Evolutionary conservation across 2,329 filamentous ascomycete species (phyloP).

Genomic region (Trichoderma lentiforme): DNA sequence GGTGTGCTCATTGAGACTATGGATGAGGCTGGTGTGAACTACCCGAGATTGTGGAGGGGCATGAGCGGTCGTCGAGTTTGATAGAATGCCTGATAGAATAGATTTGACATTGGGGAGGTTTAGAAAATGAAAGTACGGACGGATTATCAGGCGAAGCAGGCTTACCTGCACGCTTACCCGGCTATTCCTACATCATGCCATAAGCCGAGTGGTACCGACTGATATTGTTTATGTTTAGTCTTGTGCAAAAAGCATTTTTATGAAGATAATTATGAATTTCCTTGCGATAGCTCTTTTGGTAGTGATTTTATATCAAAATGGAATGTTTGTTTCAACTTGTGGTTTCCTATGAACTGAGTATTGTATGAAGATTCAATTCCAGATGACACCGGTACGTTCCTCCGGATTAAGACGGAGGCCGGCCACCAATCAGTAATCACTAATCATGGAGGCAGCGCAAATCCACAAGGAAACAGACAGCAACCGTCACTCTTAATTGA

Average conservation of each 20-base stretch:
- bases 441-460: too few species aligned
- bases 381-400: neutral
- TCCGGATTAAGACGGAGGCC: neutral
- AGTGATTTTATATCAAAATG: neutral
- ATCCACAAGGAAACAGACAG: neutral
- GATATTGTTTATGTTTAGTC: neutral
- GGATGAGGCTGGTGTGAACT: too few species aligned
- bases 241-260: neutral
- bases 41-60: neutral
- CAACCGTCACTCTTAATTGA: accelerated
- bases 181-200: neutral
- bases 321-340: neutral
- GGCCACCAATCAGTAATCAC: neutral
- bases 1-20: too few species aligned
- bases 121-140: too few species aligned
- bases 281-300: neutral
- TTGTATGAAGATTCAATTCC: neutral
- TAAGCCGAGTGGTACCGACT: neutral
- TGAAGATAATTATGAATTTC: neutral
- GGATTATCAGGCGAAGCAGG: neutral
- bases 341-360: neutral
- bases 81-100: too few species aligned
- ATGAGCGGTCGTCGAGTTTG: too few species aligned
- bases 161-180: neutral
- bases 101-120: too few species aligned